A percentile compares a stretch with the other conserved stretches of the same genome.
phyloP scores from a whole-genome alignment of 129 eudicot genomes.

The Calendula officinalis region DNA sequence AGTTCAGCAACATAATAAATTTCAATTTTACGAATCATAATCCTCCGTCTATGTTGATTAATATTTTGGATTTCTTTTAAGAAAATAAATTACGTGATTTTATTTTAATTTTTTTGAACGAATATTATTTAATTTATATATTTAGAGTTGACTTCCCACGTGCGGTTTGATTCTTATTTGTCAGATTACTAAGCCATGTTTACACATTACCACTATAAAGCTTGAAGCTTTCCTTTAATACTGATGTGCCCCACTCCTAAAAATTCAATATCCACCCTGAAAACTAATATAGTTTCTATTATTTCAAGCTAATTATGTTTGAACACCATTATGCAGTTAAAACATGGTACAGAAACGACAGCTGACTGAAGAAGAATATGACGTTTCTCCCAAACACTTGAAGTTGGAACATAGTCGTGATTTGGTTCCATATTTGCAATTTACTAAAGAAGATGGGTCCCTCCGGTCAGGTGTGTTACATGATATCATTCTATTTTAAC shows the following conservation, averaged over 20 bases:
- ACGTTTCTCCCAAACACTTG: slow-evolving; percentile 50
- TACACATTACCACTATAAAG: slow-evolving; percentile 2
- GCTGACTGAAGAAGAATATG: slow-evolving; percentile 37
- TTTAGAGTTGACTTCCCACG: slow-evolving; percentile 25
- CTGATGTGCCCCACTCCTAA: slow-evolving; percentile 8
- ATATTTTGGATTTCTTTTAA: neutral
- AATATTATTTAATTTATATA: neutral
- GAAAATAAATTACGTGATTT: neutral
- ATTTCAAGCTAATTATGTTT: neutral
- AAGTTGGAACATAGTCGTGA: slow-evolving; percentile 35
- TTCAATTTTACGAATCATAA: neutral
- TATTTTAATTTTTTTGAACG: neutral
- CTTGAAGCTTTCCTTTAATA: neutral
- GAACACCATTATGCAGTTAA: slow-evolving; percentile 32
- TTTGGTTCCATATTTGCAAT: slow-evolving; percentile 36
- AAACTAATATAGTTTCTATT: neutral
- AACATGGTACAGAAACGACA: slow-evolving; percentile 63
- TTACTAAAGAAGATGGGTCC: slow-evolving; percentile 22
- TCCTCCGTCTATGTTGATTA: neutral
- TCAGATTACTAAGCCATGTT: slow-evolving; percentile 12
- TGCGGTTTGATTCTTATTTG: slow-evolving; percentile 16
- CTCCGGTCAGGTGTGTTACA: slow-evolving; percentile 48
- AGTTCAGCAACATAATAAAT: neutral
- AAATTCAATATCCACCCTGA: neutral
- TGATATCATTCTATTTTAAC: neutral